These are phyloP conservation scores for Raddia distichophylla DNA, from an alignment of 176 grass and related monocot species.

Conservation along the genomic window DNA sequence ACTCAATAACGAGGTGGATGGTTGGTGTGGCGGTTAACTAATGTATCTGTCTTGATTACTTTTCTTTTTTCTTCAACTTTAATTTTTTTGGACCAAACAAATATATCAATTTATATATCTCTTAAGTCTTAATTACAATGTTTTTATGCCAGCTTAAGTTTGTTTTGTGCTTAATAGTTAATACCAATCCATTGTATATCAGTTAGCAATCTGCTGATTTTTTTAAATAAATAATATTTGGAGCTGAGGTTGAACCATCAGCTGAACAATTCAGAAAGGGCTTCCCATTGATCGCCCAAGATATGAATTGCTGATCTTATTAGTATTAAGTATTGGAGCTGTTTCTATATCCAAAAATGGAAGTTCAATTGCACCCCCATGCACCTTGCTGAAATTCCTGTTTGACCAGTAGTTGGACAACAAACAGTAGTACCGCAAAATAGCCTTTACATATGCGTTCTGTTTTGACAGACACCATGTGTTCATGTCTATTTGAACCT, in stretches of 20 bases:
- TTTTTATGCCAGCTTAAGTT: neutral
- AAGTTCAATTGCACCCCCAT: neutral
- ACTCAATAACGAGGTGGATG: too few relatives aligned
- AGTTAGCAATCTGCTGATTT: neutral
- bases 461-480: neutral
- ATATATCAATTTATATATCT: neutral
- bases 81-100: neutral
- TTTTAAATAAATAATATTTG: neutral
- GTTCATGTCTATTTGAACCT: neutral
- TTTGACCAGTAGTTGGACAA: neutral
- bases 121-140: neutral
- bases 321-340: too few relatives aligned
- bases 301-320: neutral
- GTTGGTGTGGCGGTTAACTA: too few relatives aligned
- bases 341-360: neutral
- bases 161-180: too few relatives aligned
- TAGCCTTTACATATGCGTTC: slow-evolving; percentile 8
- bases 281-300: neutral
- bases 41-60: neutral
- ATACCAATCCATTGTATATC: neutral
- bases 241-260: neutral
- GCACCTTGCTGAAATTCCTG: neutral
- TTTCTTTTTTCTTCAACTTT: neutral
- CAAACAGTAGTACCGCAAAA: neutral
- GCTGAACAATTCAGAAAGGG: neutral